Evolutionary conservation across 2,329 filamentous ascomycete genomes (phyloP), one percentile per base, ranked within the genome.

Genomic region (Colletotrichum tofieldiae): DNA sequence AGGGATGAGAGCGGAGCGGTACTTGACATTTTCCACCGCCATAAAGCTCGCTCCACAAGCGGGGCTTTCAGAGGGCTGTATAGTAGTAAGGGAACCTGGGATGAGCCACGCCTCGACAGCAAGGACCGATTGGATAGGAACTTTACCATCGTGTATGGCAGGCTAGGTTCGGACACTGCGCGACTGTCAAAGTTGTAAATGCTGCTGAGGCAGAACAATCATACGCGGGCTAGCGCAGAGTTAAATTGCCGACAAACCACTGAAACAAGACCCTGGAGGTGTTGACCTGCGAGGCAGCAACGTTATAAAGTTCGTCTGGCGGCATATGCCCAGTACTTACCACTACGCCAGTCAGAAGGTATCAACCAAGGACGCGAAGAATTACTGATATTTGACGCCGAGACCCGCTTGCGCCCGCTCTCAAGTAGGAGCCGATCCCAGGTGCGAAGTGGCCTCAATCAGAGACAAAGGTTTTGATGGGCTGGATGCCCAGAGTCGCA

Each of bases 61-160:
- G 52, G 54, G 61, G 32, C 43, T 20, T 37, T 16, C 8, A 45
- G 47, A 6, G 37, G 32, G 41, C 14, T 14, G 5, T 29, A 14
- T 37, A n/a, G n/a, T n/a, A n/a, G n/a, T n/a, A 12, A 39, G 23
- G 39, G 14, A n/a, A 7, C 20, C 37, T 47, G 43, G 37, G 23
- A 63, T 20, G 58, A 58, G 58, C 26, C 51, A 18, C 52, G 12
- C 2, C 14, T 41, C 18, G 14, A 49, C 11, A 66, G 54, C 32
- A 56, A 12, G 23, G 66, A 62, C 5, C 45, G 55, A 18, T 75
- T 84, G 74, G 72, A 67, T 0, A 77, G 73, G 61, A 82, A 85
- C 51, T 69, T 76, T 11, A 77, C 72, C 1, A 79, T 84, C 61
- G 82, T 84, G 1, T 85, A 84, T 43, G 83, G 83, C 11, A 65